Percentiles rank a stretch among this genome's conserved stretches.
phyloP scores from a whole-genome alignment of 2,329 filamentous ascomycete species.

The Phoma sp. region DNA sequence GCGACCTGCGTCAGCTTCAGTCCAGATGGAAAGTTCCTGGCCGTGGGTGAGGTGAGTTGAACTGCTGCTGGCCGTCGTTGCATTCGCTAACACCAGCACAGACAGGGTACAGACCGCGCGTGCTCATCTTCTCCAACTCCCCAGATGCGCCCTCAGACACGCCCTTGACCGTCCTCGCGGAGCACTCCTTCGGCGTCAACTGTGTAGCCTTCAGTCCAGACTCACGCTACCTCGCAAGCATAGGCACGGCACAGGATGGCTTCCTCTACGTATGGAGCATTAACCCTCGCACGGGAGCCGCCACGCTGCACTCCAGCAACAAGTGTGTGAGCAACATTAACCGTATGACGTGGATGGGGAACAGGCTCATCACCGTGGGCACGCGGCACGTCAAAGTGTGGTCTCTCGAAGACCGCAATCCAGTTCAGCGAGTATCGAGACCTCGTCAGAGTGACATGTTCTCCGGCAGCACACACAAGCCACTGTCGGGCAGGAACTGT shows the following conservation, averaged over 20 bases:
- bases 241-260: constrained; percentile 89
- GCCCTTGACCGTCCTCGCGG: constrained; percentile 83
- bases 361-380: constrained; percentile 81
- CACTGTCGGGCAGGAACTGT: constrained; percentile 85
- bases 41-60: constrained; percentile 77
- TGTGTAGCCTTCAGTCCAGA: constrained; percentile 90
- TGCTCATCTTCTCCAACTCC: constrained; percentile 84
- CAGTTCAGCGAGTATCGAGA: constrained; percentile 58
- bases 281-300: constrained; percentile 79
- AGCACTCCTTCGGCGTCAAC: constrained; percentile 89
- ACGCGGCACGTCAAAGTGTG: constrained; percentile 93
- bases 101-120: constrained; percentile 90
- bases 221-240: constrained; percentile 82
- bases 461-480: constrained; percentile 57
- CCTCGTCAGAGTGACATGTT: constrained; percentile 48
- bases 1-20: constrained; percentile 90
- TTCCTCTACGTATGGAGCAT: constrained; percentile 92
- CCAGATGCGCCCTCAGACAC: constrained; percentile 78
- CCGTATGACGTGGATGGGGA: constrained; percentile 90
- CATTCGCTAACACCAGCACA: constrained; percentile 46
- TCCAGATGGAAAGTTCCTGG: constrained; percentile 83
- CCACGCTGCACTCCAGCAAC: constrained; percentile 83
- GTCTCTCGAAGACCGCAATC: constrained; percentile 73
- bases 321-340: constrained; percentile 88
- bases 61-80: not conserved